phyloP scores from a whole-genome alignment of 805 yeast species.

The Suhomyces sp. region DNA sequence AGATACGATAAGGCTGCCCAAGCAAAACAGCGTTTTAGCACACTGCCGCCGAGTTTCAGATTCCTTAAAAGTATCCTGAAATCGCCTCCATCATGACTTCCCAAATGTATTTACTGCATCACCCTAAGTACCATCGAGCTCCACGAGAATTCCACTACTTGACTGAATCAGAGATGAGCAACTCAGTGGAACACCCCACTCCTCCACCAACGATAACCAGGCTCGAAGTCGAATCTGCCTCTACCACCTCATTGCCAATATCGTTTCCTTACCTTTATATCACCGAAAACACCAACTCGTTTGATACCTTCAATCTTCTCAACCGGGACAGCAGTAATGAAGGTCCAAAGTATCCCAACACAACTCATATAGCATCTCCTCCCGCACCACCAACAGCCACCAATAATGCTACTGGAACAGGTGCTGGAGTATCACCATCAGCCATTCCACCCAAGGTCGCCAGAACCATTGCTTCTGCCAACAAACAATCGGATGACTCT shows the following conservation, averaged over 20 bases:
- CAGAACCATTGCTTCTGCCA: conserved; percentile 12
- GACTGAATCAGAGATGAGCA: conserved; percentile 3
- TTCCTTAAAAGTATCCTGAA: too few relatives aligned
- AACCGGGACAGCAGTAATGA: conserved; percentile 8
- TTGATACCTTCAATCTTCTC: conserved; percentile 28
- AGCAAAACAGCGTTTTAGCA: too few relatives aligned
- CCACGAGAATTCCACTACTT: conserved; percentile 6
- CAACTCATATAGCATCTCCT: conserved; percentile 9
- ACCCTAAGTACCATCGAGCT: background rate
- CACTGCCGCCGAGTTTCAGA: too few relatives aligned
- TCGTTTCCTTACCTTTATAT: conserved; percentile 29
- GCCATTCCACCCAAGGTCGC: conserved; percentile 9
- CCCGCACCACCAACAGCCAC: conserved; percentile 1
- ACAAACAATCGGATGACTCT: conserved; percentile 12
- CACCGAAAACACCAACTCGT: conserved; percentile 19
- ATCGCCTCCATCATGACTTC: conserved; percentile 1
- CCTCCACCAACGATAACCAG: conserved; percentile 7
- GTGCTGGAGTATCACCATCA: conserved; percentile 3
- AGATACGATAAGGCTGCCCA: too few relatives aligned
- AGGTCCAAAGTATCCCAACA: conserved; percentile 26
- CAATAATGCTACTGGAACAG: conserved; percentile 3
- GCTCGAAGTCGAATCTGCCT: conserved; percentile 24
- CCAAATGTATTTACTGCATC: background rate
- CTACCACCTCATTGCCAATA: conserved; percentile 27
- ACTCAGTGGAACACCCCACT: conserved; percentile 1